Base-by-base conservation (phyloP, 2,329 filamentous ascomycete genomes). In the Cladobotryum protrusum region DNA sequence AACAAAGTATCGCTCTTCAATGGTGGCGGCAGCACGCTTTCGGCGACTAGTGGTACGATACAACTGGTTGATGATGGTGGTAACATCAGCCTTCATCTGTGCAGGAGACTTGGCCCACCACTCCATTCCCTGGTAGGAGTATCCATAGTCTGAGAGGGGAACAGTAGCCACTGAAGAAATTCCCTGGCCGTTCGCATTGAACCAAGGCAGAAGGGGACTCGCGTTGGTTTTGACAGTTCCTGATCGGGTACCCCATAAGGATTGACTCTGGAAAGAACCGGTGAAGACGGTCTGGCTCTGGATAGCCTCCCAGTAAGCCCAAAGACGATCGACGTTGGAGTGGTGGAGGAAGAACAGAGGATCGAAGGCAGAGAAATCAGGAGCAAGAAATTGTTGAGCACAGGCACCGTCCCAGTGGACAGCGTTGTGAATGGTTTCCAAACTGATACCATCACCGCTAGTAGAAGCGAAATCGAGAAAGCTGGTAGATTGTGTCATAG, bases 251-350 rank as follows among this genome's bases (percentile, higher is more conserved):
- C 64, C 71, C 56, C 66, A 81, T 24, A 64, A 62, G 4, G 67
- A 59, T 5, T 57, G 53, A 29, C 65, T 66, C 2, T 17, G 39
- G 56, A 72, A 73, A 5, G 67, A 61, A 43, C 54, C 56, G 32
- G 50, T 57, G 57, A 73, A 71, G 29, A 69, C 60, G 47, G 59
- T 54, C 52, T 66, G 56, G 42, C 58, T 52, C 50, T 62, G 57
- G 45, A 78, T 69, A 24, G 67, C 68, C 58, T 76, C 68, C 71
- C 71, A 79, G 57, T 76, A 72, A n/a, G 79, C 74, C 66, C 82
- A 84, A 35, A 86, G 70, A 37, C 83, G 77, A 58, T 86, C 82
- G 48, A 86, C 74, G 57, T 86, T 81, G 59, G 73, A 65, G 66
- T 76, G 75, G 52, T 76, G 74, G 20, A 76, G 60, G 72, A 70